Percentiles rank a stretch among this genome's conserved stretches.
phyloP scores from a whole-genome alignment of 108 stramenopile species.

The Skeletonema potamos region DNA sequence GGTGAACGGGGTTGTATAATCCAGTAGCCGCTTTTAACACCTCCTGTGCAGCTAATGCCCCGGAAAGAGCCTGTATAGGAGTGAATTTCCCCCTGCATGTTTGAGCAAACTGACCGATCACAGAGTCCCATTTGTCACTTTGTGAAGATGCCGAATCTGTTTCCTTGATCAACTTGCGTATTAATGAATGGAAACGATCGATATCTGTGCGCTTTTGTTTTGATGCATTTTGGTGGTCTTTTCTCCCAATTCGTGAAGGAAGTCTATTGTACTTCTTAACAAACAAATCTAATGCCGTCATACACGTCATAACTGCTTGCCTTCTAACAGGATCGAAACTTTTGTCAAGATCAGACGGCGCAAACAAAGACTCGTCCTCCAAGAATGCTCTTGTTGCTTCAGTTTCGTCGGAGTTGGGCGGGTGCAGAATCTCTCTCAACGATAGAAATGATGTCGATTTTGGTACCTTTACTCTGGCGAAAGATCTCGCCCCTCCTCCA shows the following conservation, averaged over 20 bases:
- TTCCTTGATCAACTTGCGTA: constrained; percentile 12
- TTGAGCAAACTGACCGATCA: constrained; percentile 44
- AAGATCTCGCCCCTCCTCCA: constrained; percentile 40
- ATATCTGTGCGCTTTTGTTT: constrained; percentile 43
- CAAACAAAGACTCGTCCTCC: constrained; percentile 54
- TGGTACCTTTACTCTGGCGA: constrained; percentile 68
- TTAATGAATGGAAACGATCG: constrained; percentile 34
- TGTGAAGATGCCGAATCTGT: constrained; percentile 1
- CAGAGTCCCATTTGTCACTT: constrained; percentile 11
- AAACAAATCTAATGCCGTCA: constrained; percentile 65
- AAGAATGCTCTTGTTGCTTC: constrained; percentile 4
- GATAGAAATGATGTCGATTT: constrained; percentile 56
- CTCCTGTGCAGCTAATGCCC: constrained; percentile 86
- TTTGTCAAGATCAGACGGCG: constrained; percentile 87
- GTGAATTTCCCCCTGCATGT: constrained; percentile 75
- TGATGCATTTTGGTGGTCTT: constrained; percentile 4
- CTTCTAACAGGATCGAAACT: constrained; percentile 69
- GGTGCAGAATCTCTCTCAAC: constrained; percentile 48
- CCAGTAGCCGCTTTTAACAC: constrained; percentile 82
- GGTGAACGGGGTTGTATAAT: constrained; percentile 82
- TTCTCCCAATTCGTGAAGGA: constrained; percentile 30
- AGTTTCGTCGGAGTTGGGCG: constrained; percentile 7
- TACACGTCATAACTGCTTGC: constrained; percentile 59
- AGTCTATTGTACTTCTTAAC: constrained; percentile 48
- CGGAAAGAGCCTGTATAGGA: constrained; percentile 76